Evolutionary conservation across 768 basidiomycete species (phyloP).

Genomic region (Hortiboletus flavorubellus): DNA sequence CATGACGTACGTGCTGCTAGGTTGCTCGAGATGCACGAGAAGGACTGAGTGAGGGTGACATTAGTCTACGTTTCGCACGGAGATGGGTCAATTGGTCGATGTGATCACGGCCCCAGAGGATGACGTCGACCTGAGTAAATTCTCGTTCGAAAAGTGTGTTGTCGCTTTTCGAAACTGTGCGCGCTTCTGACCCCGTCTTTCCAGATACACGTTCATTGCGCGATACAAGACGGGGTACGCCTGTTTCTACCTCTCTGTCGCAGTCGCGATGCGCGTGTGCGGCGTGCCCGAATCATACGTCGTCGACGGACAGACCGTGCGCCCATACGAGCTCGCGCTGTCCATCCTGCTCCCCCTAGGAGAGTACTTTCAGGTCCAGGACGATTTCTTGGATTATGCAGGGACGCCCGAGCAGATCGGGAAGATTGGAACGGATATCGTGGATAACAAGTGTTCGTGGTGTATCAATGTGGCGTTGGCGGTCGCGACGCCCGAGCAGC

Average conservation of each 20-base stretch:
- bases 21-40: no score
- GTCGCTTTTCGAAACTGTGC: no score
- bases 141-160: slow-evolving; percentile 66
- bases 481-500: slow-evolving; percentile 54
- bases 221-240: slow-evolving; percentile 98
- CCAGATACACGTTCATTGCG: slow-evolving; percentile 86
- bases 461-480: slow-evolving; percentile 84
- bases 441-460: slow-evolving; percentile 99
- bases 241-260: slow-evolving; percentile 98
- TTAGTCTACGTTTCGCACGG: slow-evolving; percentile 79
- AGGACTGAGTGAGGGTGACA: no score
- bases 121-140: slow-evolving; percentile 81
- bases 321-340: slow-evolving; percentile 69
- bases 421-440: slow-evolving; percentile 96
- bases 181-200: no score
- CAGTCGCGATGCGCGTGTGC: slow-evolving; percentile 83
- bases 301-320: slow-evolving; percentile 38
- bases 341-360: slow-evolving; percentile 88
- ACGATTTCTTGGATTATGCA: slow-evolving; percentile 93
- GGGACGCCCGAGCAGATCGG: slow-evolving; percentile 89
- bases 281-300: slow-evolving; percentile 53
- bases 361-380: slow-evolving; percentile 98
- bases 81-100: slow-evolving; percentile 95
- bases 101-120: slow-evolving; percentile 94
- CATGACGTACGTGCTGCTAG: slow-evolving; percentile 60